These are phyloP conservation scores for Macroventuria anomochaeta DNA, from an alignment of 2,329 filamentous ascomycete genomes.

Conservation along the genomic window DNA sequence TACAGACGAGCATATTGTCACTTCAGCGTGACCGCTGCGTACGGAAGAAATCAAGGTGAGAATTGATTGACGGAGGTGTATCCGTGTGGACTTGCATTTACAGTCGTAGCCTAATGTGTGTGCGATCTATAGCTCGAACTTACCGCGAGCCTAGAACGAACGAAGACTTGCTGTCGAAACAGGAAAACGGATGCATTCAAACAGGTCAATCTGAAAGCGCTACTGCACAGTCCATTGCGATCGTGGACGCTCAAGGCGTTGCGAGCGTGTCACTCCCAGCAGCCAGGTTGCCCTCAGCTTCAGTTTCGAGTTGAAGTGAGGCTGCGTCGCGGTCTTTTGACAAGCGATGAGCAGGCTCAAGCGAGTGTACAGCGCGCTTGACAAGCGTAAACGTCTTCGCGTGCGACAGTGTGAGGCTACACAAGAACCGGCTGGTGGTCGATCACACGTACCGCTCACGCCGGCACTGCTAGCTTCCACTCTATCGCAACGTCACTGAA, in stretches of 20 bases:
- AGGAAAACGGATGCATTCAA: background rate
- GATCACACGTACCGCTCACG: slow-evolving; percentile 5
- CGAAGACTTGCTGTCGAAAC: slow-evolving; percentile 1
- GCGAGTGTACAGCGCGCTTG: slow-evolving; percentile 4
- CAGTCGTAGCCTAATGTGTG: background rate
- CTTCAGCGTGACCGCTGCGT: background rate
- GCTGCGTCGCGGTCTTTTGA: background rate
- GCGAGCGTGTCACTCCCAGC: background rate
- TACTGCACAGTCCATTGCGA: slow-evolving; percentile 1
- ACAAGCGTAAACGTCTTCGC: slow-evolving; percentile 8
- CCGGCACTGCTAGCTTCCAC: slow-evolving; percentile 12
- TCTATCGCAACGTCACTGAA: slow-evolving; percentile 8
- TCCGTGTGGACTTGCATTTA: slow-evolving; percentile 1
- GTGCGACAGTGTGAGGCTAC: slow-evolving; percentile 13
- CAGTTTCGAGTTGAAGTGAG: background rate
- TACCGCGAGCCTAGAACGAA: slow-evolving; percentile 8
- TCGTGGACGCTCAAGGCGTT: background rate
- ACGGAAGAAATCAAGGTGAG: background rate
- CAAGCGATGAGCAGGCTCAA: background rate
- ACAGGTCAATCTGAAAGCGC: background rate
- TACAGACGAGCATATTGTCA: background rate
- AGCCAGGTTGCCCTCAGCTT: background rate
- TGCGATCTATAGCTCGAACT: slow-evolving; percentile 3
- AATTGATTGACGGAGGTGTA: background rate
- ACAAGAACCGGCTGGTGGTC: slow-evolving; percentile 6